Base-by-base conservation (phyloP, 2,329 filamentous ascomycete genomes). In the Colletotrichum zoysiae region DNA sequence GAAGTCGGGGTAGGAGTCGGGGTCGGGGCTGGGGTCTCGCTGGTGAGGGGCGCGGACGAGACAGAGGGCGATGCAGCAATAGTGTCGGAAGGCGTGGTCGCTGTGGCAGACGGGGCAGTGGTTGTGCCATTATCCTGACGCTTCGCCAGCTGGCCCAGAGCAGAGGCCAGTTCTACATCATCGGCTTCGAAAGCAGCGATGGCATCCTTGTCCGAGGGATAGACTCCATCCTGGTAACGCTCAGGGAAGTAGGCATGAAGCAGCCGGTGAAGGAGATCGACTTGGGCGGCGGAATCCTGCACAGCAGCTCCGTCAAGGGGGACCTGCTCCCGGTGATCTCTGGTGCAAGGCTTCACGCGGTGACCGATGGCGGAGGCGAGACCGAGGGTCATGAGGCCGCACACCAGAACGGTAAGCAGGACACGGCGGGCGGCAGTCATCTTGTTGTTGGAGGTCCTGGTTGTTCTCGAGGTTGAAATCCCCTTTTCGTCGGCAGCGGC, bases 161-260 rank as follows among this genome's bases (percentile, higher is more conserved):
- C 87, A 12, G 86, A 88, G 23, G 91, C 90, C 48, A 93, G 83
- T 48, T 86, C 84, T 30, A 89, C 86, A 77, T 93, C 87, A 74
- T 87, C 86, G 55, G 84, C 83, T 81, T 90, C 87, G 38, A 92
- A 85, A 44, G 87, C 88, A 79, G 92, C 88, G 66, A 92, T 84
- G 35, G 90, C 91, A 14, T 86, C 84, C 75, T 85, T 86, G 77
- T 92, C 91, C 74, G 89, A 88, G 74, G 88, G 86, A 79, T 91
- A 93, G 67, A 93, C 86, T 70, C 91, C 92, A 77, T 93, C 88
- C 78, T 90, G 87, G 81, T 91, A 93, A 77, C 89, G 88, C 59
- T 86, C 85, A 57, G 88, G 87, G 65, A 91, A 84, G 76, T 90
- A 86, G 73, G 86, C 83, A 79, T 93, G 90, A 42, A 95, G 84